Percentiles rank a stretch among this genome's conserved stretches.
Conservation (phyloP, 2,329 filamentous ascomycete genomes). For the Acarospora socialis region DNA sequence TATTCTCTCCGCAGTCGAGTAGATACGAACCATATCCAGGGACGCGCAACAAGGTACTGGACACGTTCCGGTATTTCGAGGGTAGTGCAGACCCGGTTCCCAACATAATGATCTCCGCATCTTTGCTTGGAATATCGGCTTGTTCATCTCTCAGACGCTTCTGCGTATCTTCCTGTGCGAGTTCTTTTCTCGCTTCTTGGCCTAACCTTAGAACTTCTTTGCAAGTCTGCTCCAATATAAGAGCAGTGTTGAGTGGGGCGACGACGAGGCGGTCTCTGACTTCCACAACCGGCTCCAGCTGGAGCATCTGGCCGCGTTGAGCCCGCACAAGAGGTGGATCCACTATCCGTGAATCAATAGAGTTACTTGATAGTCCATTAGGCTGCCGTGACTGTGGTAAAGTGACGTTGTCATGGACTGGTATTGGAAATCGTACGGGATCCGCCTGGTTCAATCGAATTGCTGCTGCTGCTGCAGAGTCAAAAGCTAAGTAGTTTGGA, state of each 20-base stretch:
- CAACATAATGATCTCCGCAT: conserved; percentile 72
- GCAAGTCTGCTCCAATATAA: conserved; percentile 4
- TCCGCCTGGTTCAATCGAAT: conserved; percentile 61
- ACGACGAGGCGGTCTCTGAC: conserved; percentile 5
- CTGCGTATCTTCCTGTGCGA: conserved; percentile 17
- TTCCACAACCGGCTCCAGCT: conserved; percentile 23
- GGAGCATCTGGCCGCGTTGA: conserved; percentile 20
- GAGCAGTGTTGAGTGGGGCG: conserved; percentile 9
- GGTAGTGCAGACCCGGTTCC: conserved; percentile 85
- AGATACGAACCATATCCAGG: conserved; percentile 80
- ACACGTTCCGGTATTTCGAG: conserved; percentile 92
- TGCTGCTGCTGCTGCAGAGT: conserved; percentile 51
- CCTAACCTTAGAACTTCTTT: conserved; percentile 41
- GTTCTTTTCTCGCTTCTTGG: conserved; percentile 27
- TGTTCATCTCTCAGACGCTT: not conserved
- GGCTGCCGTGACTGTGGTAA: conserved; percentile 25
- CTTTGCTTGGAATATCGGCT: conserved; percentile 44
- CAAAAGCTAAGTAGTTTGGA: conserved; percentile 59
- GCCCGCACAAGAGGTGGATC: conserved; percentile 14
- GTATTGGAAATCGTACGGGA: conserved; percentile 55
- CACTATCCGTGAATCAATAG: too few relatives aligned
- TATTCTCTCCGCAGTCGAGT: conserved; percentile 85
- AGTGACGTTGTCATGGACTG: conserved; percentile 46
- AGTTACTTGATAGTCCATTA: conserved; percentile 11
- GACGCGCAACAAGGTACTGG: conserved; percentile 68